phyloP scores from a whole-genome alignment of 2,329 filamentous ascomycete genomes.

The Ceratocystiopsis brevicomis region DNA sequence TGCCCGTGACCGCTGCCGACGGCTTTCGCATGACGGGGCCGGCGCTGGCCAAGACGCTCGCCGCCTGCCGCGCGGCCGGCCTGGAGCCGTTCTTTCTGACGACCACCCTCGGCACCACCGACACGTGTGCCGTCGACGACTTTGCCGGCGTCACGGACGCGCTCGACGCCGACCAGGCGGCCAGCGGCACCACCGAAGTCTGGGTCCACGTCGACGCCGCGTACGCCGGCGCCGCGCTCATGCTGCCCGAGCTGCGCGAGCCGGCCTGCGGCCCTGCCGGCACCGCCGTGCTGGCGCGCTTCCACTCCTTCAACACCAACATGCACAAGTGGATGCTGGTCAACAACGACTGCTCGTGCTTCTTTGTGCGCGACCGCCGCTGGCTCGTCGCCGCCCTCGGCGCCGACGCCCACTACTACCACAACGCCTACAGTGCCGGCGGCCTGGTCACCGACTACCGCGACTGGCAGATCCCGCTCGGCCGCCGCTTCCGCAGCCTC shows the following conservation, averaged over 20 bases:
- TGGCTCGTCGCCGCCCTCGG: constrained; percentile 68
- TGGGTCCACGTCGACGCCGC: constrained; percentile 94
- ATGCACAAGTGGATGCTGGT: constrained; percentile 96
- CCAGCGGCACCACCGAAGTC: constrained; percentile 26
- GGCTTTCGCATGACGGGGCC: constrained; percentile 52
- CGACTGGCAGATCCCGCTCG: constrained; percentile 93
- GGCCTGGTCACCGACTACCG: constrained; percentile 86
- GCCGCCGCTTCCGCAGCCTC: constrained; percentile 66
- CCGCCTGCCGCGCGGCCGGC: constrained; percentile 45
- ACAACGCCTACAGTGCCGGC: constrained; percentile 61
- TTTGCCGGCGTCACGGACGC: constrained; percentile 46
- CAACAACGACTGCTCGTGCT: constrained; percentile 71
- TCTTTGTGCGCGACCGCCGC: constrained; percentile 57
- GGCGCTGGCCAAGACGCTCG: constrained; percentile 41
- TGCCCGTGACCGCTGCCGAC: constrained; percentile 42
- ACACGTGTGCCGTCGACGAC: constrained; percentile 74
- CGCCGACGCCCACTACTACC: constrained; percentile 45
- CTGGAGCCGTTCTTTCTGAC: constrained; percentile 78
- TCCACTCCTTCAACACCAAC: constrained; percentile 87
- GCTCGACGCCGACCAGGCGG: constrained; percentile 17
- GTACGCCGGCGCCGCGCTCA: constrained; percentile 70
- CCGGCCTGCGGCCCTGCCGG: constrained; percentile 3
- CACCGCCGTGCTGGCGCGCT: constrained; percentile 40
- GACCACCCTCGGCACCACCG: constrained; percentile 67
- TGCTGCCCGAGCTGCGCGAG: constrained; percentile 58